Evolutionary conservation across 2,329 filamentous ascomycete species (phyloP), one percentile per base, ranked within the genome.

Genomic region (Orbilia quercus): DNA sequence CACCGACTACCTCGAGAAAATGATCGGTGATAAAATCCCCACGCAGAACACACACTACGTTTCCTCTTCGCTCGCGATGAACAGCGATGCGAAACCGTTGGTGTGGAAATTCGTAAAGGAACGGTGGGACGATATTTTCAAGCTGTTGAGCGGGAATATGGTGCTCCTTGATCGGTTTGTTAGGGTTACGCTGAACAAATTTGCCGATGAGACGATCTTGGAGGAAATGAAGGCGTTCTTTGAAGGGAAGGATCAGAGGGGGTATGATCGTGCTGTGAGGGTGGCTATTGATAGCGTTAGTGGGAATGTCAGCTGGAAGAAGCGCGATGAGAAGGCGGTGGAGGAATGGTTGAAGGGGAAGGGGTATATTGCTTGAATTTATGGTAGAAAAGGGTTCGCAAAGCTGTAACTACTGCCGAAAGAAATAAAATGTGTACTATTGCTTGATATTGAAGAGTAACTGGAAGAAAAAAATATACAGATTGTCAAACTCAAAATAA

Each of bases 11-110:
- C 79, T 90, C 84, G 77, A 89, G 81, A 86, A 97, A 80, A 83
- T 93, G 81, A 90, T 96, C 81, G 93, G 91, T 76, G 89, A 90
- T 80, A 85, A 90, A n/a, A 91, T 98, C 23, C 88, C 91, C 7
- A 86, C 89, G 11, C 94, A 92, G 78, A 95, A 99, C 80, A 87
- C 95, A 81, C 94, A 98, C 82, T 89, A 89, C 11, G 90, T 92
- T 28, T 89, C 89, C n/a, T 84, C 85, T 53, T 86, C 88, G 0
- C 83, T 99, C 25, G 88, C 90, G 2, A 84, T 83, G 75, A 97
- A 97, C 82, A 83, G 88, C 7, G 85, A 87, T 74, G 89, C 88
- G 1, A 89, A 93, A n/a, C 82, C 84, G 47, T 83, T 89, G 47
- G 86, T 96, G 67, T 99, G 95, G 95, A 83, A 89, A 59, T 96